These are phyloP conservation scores for Neospermospora avenae DNA, from an alignment of 2,329 filamentous ascomycete species.

Conservation along the genomic window DNA sequence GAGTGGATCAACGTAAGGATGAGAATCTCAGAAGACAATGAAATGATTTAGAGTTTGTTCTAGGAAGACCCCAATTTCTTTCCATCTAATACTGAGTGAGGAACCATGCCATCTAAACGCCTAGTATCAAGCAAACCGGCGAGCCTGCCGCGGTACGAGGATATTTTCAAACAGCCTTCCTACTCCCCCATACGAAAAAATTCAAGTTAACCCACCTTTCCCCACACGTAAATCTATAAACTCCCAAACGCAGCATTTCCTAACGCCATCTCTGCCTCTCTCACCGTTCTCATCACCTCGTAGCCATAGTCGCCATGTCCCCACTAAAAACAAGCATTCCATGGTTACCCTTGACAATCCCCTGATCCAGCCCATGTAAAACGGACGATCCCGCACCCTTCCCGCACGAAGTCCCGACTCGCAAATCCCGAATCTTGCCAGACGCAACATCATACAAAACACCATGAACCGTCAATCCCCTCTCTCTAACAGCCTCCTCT, in stretches of 20 bases:
- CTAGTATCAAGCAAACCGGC: constrained; percentile 14
- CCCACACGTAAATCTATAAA: background rate
- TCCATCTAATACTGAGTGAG: constrained; percentile 8
- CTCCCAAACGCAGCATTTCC: constrained; percentile 1
- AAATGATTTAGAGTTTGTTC: background rate
- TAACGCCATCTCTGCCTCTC: background rate
- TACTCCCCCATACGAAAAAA: background rate
- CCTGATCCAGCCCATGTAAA: constrained; percentile 6
- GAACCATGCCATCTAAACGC: constrained; percentile 9
- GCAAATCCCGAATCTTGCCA: constrained; percentile 49
- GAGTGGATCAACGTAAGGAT: background rate
- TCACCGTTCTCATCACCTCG: constrained; percentile 23
- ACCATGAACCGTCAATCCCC: constrained; percentile 74
- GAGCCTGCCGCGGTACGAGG: background rate
- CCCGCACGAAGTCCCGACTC: constrained; percentile 39
- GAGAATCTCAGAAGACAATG: background rate
- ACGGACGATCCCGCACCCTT: constrained; percentile 8
- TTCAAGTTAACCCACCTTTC: constrained; percentile 13
- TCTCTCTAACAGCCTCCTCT: constrained; percentile 65
- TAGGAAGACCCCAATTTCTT: background rate
- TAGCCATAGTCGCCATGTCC: constrained; percentile 39
- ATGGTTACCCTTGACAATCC: constrained; percentile 42
- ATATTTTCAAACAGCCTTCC: constrained; percentile 6
- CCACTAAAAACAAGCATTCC: constrained; percentile 49
- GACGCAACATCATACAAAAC: constrained; percentile 63